These are phyloP conservation scores for Tarenaya hassleriana DNA, from an alignment of 345 rosid species.

Conservation along the genomic window DNA sequence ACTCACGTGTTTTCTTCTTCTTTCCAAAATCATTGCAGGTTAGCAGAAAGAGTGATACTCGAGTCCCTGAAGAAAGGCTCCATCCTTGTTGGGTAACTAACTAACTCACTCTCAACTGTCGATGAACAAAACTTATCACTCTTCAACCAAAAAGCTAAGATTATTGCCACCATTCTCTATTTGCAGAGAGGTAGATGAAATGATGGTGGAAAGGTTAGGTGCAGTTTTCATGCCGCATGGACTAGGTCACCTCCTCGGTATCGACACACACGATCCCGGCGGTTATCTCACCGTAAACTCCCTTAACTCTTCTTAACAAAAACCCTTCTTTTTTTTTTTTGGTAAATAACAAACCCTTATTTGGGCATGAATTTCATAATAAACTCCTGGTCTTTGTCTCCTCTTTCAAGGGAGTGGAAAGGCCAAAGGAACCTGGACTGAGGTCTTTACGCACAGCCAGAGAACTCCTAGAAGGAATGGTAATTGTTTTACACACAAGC, in stretches of 20 bases:
- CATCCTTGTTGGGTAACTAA: conserved; percentile 60
- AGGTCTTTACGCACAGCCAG: conserved; percentile 68
- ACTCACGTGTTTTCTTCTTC: neutral
- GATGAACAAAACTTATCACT: neutral
- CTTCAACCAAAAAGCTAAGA: conserved; percentile 11
- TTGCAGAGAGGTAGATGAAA: conserved; percentile 60
- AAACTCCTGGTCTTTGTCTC: neutral
- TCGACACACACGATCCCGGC: conserved; percentile 93
- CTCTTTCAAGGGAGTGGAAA: conserved; percentile 53
- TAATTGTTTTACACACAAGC: conserved; percentile 22
- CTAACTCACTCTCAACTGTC: neutral
- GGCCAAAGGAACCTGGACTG: conserved; percentile 69
- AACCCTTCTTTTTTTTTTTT: no score
- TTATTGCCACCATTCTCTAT: conserved; percentile 1
- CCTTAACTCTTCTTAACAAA: no score
- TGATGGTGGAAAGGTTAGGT: conserved; percentile 74
- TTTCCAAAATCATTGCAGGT: conserved; percentile 35
- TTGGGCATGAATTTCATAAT: no score
- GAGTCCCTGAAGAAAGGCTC: conserved; percentile 60
- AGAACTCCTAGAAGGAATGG: conserved; percentile 79
- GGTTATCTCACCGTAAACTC: conserved; percentile 79
- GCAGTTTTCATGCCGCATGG: conserved; percentile 98
- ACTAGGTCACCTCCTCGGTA: conserved; percentile 84
- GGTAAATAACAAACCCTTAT: no score
- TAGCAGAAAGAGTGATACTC: conserved; percentile 73